Evolutionary conservation across 352 stramenopile species (phyloP), one percentile per base, ranked within the genome.

Genomic region (Thraustochytrium striatum): DNA sequence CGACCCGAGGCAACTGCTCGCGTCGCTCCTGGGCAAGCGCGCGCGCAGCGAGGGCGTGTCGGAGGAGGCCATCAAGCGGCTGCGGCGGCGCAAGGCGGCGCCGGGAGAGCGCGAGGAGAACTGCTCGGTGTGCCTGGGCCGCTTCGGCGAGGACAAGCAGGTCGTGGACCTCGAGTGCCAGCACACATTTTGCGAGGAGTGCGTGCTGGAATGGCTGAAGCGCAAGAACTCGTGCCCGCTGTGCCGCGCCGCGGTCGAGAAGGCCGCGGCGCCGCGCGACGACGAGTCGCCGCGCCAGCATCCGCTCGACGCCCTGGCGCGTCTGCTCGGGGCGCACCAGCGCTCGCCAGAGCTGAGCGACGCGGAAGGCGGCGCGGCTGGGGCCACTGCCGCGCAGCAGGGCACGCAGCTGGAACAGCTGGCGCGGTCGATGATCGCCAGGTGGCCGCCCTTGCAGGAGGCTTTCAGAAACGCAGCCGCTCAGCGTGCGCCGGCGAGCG

Each of bases 131-230:
- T 68, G 57, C n/a, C 16, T 59, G 36, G 19, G 16, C 16, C 13
- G 16, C 36, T 68, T 19, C 16, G 36, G 28, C 13, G 30, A 52
- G 16, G 57, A n/a, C 16, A 16, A 68, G 19, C 13, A 68, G 57
- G 57, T 68, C 13, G 57, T 52, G 36, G 19, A 68, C 16, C 16
- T 68, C 16, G 19, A 19, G 36, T 68, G 57, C 57, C 16, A 57
- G 30, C 57, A 68, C 36, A 68, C 19, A 57, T 68, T 59, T 52
- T 68, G 57, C 36, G 57, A 19, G 16, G 57, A 68, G 16, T 68
- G 57, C n/a, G 36, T 68, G 30, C 13, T 57, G 36, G 13, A 16
- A 52, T 68, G 57, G 57, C 57, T 68, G 16, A 68, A 68, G 57
- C 16, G 16, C 28, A 19, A 68, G 28, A 68, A 68, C 33, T 68